Evolutionary conservation across 2,329 filamentous ascomycete genomes (phyloP).

Genomic region (Hypoxylon rubiginosum): DNA sequence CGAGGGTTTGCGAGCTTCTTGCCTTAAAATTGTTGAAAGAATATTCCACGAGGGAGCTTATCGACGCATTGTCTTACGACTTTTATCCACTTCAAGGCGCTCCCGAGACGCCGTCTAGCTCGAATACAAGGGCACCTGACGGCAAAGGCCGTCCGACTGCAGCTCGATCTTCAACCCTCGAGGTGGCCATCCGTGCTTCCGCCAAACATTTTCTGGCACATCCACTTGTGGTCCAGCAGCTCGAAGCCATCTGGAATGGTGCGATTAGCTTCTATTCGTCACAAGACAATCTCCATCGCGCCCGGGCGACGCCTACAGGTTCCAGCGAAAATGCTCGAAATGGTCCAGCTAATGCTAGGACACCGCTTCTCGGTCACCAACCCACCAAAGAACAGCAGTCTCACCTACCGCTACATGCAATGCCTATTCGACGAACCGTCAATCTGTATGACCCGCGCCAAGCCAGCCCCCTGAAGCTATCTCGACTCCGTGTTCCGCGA

Average conservation of each 20-base stretch:
- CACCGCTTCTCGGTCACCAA: conserved; percentile 64
- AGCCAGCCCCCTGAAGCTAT: conserved; percentile 92
- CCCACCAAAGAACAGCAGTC: conserved; percentile 50
- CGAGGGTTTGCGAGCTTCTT: conserved; percentile 89
- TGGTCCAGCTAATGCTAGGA: conserved; percentile 60
- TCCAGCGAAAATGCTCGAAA: conserved; percentile 46
- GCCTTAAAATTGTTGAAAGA: conserved; percentile 92
- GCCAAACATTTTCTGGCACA: conserved; percentile 94
- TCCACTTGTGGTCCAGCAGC: conserved; percentile 89
- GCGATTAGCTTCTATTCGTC: conserved; percentile 94
- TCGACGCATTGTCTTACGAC: conserved; percentile 94
- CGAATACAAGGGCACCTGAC: conserved; percentile 53
- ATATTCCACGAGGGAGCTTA: conserved; percentile 88
- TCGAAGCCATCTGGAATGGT: conserved; percentile 98
- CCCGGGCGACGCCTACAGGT: conserved; percentile 51
- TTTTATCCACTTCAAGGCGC: conserved; percentile 93
- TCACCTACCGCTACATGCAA: conserved; percentile 52
- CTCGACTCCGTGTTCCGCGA: conserved; percentile 87
- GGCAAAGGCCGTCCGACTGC: conserved; percentile 65
- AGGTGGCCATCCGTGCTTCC: conserved; percentile 92
- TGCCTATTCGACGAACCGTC: conserved; percentile 77
- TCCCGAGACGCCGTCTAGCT: conserved; percentile 59
- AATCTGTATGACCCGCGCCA: conserved; percentile 91
- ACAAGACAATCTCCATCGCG: conserved; percentile 85
- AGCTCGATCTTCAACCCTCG: conserved; percentile 88